Conservation (phyloP, 2,329 filamentous ascomycete species). For the Cylindrodendrum hubeiense region DNA sequence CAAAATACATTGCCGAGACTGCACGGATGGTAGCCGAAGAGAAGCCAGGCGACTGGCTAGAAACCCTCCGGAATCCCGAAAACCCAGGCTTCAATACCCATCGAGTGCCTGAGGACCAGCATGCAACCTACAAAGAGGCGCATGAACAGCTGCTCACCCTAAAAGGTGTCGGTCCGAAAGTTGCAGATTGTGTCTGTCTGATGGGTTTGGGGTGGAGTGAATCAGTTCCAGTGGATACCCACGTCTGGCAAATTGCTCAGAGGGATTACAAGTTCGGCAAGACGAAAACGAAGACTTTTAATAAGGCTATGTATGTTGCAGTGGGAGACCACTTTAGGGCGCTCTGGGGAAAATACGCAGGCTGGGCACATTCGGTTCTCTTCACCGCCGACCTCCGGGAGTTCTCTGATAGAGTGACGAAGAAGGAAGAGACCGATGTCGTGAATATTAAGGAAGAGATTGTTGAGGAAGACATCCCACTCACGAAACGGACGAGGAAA, state of each 20-base stretch:
- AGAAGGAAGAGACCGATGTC: slow-evolving; percentile 29
- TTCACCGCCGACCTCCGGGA: slow-evolving; percentile 93
- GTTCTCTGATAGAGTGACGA: slow-evolving; percentile 75
- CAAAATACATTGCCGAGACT: slow-evolving; percentile 91
- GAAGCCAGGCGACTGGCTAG: slow-evolving; percentile 80
- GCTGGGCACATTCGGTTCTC: slow-evolving; percentile 97
- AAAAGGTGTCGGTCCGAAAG: slow-evolving; percentile 94
- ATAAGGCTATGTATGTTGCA: slow-evolving; percentile 88
- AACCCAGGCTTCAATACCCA: slow-evolving; percentile 67
- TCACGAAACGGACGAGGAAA: slow-evolving; percentile 43
- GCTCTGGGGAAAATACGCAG: slow-evolving; percentile 93
- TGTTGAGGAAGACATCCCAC: slow-evolving; percentile 15
- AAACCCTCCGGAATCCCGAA: slow-evolving; percentile 82
- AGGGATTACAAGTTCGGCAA: slow-evolving; percentile 95
- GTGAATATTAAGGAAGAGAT: slow-evolving; percentile 43
- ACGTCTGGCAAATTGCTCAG: slow-evolving; percentile 98
- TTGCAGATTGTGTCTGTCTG: slow-evolving; percentile 94
- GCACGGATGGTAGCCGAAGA: slow-evolving; percentile 79
- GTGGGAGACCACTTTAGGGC: slow-evolving; percentile 90
- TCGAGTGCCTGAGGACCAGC: slow-evolving; percentile 58
- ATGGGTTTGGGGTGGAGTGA: slow-evolving; percentile 98
- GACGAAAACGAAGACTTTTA: slow-evolving; percentile 85
- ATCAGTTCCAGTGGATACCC: slow-evolving; percentile 95
- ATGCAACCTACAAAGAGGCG: slow-evolving; percentile 79
- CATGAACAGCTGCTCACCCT: slow-evolving; percentile 84